Conservation (phyloP, 2,329 filamentous ascomycete genomes). For the Epichloe gansuensis region DNA sequence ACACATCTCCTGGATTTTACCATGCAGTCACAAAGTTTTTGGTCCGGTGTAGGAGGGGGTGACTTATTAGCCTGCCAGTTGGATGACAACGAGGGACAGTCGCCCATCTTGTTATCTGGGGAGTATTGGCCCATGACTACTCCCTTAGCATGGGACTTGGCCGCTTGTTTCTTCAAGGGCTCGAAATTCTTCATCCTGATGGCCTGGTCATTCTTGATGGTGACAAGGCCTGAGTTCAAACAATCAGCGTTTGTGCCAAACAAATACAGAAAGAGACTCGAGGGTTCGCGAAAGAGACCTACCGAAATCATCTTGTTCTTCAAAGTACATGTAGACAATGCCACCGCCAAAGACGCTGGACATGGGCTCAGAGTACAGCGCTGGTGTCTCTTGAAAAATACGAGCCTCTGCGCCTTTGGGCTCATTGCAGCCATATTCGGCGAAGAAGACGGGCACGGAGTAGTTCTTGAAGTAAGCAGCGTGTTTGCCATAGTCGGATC, state of each 20-base stretch:
- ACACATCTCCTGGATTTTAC: conserved; percentile 58
- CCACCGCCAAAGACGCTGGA: conserved; percentile 81
- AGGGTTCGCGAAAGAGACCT: conserved; percentile 14
- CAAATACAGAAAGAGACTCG: background rate
- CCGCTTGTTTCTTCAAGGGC: conserved; percentile 58
- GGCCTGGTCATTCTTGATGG: conserved; percentile 44
- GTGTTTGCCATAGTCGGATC: conserved; percentile 71
- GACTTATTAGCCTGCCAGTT: conserved; percentile 53
- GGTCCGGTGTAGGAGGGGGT: conserved; percentile 75
- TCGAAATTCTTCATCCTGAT: conserved; percentile 63
- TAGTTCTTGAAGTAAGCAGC: conserved; percentile 80
- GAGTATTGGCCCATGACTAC: conserved; percentile 57
- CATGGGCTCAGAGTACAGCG: conserved; percentile 75
- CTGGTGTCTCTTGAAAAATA: conserved; percentile 72
- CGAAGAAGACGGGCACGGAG: conserved; percentile 93
- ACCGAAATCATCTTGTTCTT: conserved; percentile 84
- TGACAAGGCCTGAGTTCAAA: conserved; percentile 47
- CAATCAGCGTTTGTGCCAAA: too few relatives aligned
- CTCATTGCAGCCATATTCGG: conserved; percentile 92
- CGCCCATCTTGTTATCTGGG: conserved; percentile 55
- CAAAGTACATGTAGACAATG: conserved; percentile 98
- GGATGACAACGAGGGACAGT: conserved; percentile 55
- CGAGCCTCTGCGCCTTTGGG: conserved; percentile 47
- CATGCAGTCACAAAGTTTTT: conserved; percentile 78
- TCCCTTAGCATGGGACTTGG: conserved; percentile 51